Base-by-base conservation (phyloP, 2,329 filamentous ascomycete genomes). In the Albophoma yamanashiensis region DNA sequence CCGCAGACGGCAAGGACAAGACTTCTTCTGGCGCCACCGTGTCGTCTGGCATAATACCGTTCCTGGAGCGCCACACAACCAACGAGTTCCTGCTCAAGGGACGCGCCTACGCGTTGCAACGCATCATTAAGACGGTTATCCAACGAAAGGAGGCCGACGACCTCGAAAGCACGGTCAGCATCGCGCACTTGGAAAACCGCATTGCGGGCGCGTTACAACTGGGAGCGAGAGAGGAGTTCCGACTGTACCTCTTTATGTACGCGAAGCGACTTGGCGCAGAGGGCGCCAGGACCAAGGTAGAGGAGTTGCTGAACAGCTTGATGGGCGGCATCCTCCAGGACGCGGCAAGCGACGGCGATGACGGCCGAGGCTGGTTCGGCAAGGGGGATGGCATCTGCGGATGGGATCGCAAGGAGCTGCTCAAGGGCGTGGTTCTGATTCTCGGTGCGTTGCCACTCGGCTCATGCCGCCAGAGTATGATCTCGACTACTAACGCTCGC, bases 231-330 rank as follows among this genome's bases (percentile, higher is more conserved):
- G 92, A 97, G 61, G 94, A 99, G 71, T 99, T 97, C 76, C 86
- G 91, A 60, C 80, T 96, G 1, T 97, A 97, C 69, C 78, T 99
- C n/a, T 89, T 92, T 69, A 97, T 97, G 92, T 99, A 99, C 69
- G 93, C 92, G 4, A 97, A 97, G 76, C 87, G 94, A 0, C 83
- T 99, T 7, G 94, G 94, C 1, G 91, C 92, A 0, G 95, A 99
- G 73, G 92, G 92, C 0, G 78, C 93, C 58, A 86, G 88, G 66
- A 82, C 85, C 60, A 99, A 99, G 76, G 92, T 97, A 2, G 93
- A 97, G 71, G 95, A 99, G 76, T 78, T 99, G 12, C 78, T 97
- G 36, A 88, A 91, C 66, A 89, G 85, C 55, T 78, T 99, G 50
- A 79, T 96, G 56, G 92, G 92, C 9, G 89, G 89, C 57, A 83